phyloP scores from a whole-genome alignment of 2,329 filamentous ascomycete genomes.

The Fusarium citri region DNA sequence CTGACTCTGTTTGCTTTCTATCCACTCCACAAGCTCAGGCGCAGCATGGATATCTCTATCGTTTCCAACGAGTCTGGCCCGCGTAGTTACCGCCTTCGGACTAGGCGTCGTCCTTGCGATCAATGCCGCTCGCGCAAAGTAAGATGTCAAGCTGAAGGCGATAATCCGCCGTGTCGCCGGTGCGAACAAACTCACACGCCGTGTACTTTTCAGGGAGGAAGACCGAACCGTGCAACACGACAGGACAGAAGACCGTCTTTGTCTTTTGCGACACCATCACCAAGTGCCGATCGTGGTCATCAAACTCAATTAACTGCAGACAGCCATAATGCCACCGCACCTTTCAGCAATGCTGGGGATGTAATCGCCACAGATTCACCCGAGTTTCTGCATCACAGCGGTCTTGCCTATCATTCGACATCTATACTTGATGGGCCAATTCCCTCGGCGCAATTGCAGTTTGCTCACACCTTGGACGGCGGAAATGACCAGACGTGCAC shows the following conservation, averaged over 20 bases:
- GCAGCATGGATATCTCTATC: background rate
- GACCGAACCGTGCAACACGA: background rate
- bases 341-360: background rate
- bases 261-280: background rate
- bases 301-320: background rate
- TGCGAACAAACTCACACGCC: background rate
- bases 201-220: background rate
- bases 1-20: background rate
- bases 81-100: background rate
- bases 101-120: background rate
- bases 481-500: background rate
- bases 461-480: background rate
- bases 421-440: background rate
- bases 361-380: background rate
- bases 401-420: background rate
- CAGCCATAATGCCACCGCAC: background rate
- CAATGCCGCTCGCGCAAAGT: background rate
- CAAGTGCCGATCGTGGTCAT: background rate
- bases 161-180: background rate
- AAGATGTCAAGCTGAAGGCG: background rate
- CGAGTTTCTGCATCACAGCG: background rate
- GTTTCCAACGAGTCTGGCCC: too few species aligned
- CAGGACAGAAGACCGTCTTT: background rate
- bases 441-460: background rate
- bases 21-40: background rate